These are phyloP conservation scores for Saccharomycopsis olivae DNA, from an alignment of 805 yeast genomes.

Conservation along the genomic window DNA sequence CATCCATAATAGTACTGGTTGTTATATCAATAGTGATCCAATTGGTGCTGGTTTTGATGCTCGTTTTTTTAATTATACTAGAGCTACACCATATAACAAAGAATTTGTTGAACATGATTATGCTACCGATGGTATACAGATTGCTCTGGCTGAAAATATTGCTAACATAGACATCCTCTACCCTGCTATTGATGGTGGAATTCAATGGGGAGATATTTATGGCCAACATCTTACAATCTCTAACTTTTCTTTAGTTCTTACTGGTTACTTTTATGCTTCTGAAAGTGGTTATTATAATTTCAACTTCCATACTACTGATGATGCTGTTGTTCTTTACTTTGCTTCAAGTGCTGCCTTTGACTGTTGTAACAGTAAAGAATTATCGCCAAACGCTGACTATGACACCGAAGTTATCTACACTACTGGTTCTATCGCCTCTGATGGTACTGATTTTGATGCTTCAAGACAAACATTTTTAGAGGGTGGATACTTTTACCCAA, in stretches of 20 bases:
- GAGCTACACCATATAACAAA: not conserved
- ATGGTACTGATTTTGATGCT: constrained; percentile 14
- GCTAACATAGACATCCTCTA: not conserved
- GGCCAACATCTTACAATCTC: constrained; percentile 16
- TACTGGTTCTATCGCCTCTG: constrained; percentile 7
- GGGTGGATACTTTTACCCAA: constrained; percentile 24
- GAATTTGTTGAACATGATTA: not conserved
- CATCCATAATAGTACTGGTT: not conserved
- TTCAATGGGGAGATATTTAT: constrained; percentile 1
- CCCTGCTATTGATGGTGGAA: not conserved
- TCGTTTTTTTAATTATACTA: constrained; percentile 1
- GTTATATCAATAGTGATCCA: not conserved
- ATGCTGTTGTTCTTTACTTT: constrained; percentile 24
- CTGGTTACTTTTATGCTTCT: constrained; percentile 23
- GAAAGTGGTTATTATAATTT: constrained; percentile 24
- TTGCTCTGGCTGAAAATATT: not conserved
- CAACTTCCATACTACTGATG: constrained; percentile 22
- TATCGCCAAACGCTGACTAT: constrained; percentile 11
- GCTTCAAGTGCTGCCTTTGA: constrained; percentile 25
- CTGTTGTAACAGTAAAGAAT: constrained; percentile 23
- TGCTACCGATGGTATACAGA: not conserved
- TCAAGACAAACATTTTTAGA: constrained; percentile 14
- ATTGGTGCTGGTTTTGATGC: constrained; percentile 4
- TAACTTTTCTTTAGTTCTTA: constrained; percentile 21
- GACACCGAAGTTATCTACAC: constrained; percentile 3